Evolutionary conservation across 148 eudicot genomes (phyloP).

Genomic region (Amaranthus palmeri): DNA sequence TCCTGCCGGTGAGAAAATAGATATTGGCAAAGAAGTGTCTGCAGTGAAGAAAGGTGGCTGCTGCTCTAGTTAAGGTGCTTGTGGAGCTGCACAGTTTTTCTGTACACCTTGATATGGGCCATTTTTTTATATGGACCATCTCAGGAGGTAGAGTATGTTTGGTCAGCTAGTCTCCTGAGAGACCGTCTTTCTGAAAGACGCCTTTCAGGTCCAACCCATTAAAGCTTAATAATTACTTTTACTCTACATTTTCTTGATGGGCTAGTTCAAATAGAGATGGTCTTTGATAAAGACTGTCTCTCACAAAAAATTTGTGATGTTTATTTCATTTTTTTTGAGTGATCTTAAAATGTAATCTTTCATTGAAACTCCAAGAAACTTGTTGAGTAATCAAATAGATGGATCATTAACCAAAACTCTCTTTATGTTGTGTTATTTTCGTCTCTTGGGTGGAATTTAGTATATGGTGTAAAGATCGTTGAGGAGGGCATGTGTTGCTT

Average conservation of each 20-base stretch:
- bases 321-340: neutral
- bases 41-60: slow-evolving; percentile 60
- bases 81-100: slow-evolving; percentile 7
- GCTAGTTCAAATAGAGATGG: no score
- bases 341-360: neutral
- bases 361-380: neutral
- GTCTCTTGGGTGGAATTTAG: no score
- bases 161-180: neutral
- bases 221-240: neutral
- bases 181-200: neutral
- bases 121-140: slow-evolving; percentile 19
- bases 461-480: neutral
- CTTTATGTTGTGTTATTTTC: neutral
- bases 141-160: slow-evolving; percentile 21
- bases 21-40: slow-evolving; percentile 62
- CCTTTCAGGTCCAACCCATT: neutral
- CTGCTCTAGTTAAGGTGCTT: slow-evolving; percentile 38
- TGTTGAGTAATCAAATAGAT: neutral
- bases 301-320: no score
- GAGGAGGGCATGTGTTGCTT: neutral
- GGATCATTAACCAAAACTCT: neutral
- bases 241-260: no score
- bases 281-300: no score
- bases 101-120: slow-evolving; percentile 30
- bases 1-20: slow-evolving; percentile 59